phyloP scores from a whole-genome alignment of 345 rosid genomes.

The Eutrema yunnanense region DNA sequence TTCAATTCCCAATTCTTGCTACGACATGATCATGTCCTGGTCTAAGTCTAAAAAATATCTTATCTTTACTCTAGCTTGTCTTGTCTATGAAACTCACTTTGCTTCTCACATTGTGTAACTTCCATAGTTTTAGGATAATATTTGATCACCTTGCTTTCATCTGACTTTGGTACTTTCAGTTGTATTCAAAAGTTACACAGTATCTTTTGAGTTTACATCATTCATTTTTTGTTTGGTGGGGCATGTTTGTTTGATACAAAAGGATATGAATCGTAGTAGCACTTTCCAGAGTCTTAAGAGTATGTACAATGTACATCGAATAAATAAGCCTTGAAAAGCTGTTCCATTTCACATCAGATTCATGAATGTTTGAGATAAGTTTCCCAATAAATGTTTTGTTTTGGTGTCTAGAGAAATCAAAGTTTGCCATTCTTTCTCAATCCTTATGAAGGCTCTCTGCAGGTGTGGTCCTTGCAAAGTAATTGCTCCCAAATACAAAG shows the following conservation, averaged over 20 bases:
- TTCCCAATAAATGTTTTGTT: neutral
- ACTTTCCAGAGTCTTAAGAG: neutral
- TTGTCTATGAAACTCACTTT: neutral
- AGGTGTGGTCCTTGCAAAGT: slow-evolving; percentile 99
- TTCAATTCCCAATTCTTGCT: neutral
- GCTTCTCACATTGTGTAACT: neutral
- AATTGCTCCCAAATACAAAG: slow-evolving; percentile 76
- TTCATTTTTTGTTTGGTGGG: neutral
- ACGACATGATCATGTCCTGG: neutral
- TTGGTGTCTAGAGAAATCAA: neutral
- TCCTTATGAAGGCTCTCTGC: neutral
- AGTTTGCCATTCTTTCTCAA: neutral
- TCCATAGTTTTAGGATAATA: neutral
- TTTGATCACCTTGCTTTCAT: neutral
- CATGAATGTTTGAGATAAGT: neutral
- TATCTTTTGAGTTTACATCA: neutral
- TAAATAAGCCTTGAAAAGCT: neutral
- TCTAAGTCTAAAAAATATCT: neutral
- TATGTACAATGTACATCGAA: neutral
- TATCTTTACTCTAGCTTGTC: neutral
- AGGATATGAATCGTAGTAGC: neutral
- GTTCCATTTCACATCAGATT: neutral
- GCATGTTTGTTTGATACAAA: neutral
- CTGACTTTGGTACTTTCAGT: neutral
- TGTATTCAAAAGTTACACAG: neutral